Evolutionary conservation across 805 yeast species (phyloP), one percentile per base, ranked within the genome.

Genomic region (Saccharomycopsis sp.): DNA sequence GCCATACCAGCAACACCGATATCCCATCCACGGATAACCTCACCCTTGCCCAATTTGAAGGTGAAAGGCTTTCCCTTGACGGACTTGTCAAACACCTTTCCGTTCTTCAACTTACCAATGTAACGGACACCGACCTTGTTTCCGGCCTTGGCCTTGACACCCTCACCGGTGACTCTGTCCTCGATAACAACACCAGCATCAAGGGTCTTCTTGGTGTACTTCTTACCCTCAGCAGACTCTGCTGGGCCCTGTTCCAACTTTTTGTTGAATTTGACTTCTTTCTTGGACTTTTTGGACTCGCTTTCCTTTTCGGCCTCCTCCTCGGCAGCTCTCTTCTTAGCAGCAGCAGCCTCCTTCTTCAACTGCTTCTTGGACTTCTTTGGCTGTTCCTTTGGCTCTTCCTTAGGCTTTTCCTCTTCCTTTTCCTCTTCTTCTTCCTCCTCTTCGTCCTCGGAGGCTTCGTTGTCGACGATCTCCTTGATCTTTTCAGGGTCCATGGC

Each of bases 1-100:
- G 96, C 84, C 97, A 94, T 91, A 72, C 98, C 98, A 60, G 92
- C 91, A 67, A 94, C 94, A 80, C 99, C 99, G 69, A 92, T 81
- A 72, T 94, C 99, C 89, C 97, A 94, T 64, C 98, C 99, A 75
- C 89, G 89, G 79, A 94, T 94, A 66, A 96, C 97, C 77, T 94
- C 99, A 71, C 98, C 99, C 73, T 87, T 88, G 68, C 99, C 99
- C 67, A 94, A 81, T 63, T 82, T 83, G 76, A 94, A 94, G 64
- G 76, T 75, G 74, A 94, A 94, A 69, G 99, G 99, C 79, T 90
- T 92, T 68, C 99, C 99, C 64, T 85, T 80, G 66, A 97, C 90
- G 84, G 94, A 94, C 75, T 92, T 91, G 81, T 94, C 99, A 65
- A 94, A 94, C 53, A 89, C 91, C 73, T 89, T 89, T 67, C 98